These are phyloP conservation scores for Brasenia schreberi DNA, from an alignment of 164 flowering plant genomes.

Conservation along the genomic window DNA sequence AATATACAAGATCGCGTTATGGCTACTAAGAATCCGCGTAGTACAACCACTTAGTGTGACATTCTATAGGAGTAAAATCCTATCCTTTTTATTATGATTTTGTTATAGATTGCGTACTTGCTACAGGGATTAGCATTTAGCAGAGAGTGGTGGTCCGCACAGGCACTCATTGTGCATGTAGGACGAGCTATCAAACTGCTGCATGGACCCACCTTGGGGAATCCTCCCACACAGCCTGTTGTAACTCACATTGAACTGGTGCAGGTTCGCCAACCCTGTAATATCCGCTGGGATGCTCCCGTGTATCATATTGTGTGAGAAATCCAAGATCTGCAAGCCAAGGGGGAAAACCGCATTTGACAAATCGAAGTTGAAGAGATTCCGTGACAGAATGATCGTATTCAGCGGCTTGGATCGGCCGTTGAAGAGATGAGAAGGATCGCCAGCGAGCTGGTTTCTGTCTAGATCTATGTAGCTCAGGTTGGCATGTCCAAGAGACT, in stretches of 20 bases:
- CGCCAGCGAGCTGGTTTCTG: not conserved
- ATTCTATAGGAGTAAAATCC: no score
- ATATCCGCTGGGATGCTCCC: not conserved
- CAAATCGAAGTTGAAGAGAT: not conserved
- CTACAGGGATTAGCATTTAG: not conserved
- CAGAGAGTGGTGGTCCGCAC: not conserved
- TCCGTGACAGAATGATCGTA: not conserved
- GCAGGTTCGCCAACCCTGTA: not conserved
- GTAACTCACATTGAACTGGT: not conserved
- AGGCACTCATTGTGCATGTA: conserved; percentile 1
- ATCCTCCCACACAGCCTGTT: not conserved
- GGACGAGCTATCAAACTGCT: not conserved
- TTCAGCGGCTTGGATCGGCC: no score
- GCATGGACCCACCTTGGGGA: not conserved
- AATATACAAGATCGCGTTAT: no score
- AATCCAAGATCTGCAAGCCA: not conserved
- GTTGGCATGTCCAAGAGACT: not conserved
- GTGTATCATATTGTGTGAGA: not conserved
- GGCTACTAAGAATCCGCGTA: no score
- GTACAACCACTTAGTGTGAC: no score
- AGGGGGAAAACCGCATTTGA: not conserved
- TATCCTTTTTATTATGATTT: no score
- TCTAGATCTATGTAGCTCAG: not conserved
- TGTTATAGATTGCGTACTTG: no score
- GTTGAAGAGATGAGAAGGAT: not conserved